Evolutionary conservation across 2,329 filamentous ascomycete species (phyloP), one percentile per base, ranked within the genome.

Genomic region (Colletotrichum sansevieriae): DNA sequence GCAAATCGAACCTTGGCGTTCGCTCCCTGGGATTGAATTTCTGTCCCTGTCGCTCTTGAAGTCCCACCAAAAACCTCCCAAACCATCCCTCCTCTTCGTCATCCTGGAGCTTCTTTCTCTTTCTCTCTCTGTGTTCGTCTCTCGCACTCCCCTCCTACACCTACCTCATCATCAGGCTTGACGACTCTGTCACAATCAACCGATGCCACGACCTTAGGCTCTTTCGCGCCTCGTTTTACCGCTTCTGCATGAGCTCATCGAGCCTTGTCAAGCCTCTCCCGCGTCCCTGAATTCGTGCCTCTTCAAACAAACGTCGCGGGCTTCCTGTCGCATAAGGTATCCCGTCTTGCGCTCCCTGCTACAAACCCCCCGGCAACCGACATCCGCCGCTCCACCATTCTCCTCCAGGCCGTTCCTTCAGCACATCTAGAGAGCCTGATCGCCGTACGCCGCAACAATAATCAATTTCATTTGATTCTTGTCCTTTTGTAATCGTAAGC

Each of bases 121-220:
- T 13, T 47, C 51, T 39, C 37, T 39, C 37, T 39, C 4, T 13
- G 12, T 29, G 41, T 37, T 46, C n/a, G 51, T 8, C 25, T 47
- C 47, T 10, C 11, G 44, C 35, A 41, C 2, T 33, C 47, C 75
- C 70, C 56, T 74, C 59, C 61, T 77, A 68, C 75, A 70, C 72
- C 72, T 22, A 70, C 72, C 72, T 22, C 13, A 39, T 55, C 37
- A 25, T 46, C 39, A 56, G 44, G 58, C 58, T 52, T 33, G 46
- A 58, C 62, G 49, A 60, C 61, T 66, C 66, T 71, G 69, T 57
- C 69, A 66, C 66, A 66, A 47, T 44, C 56, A 60, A 51, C 52
- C 51, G 44, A 52, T 60, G 46, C 51, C 52, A 52, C 51, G 51
- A 22, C 58, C 57, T 33, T 54, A 68, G 56, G 56, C 58, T 63